phyloP scores from a whole-genome alignment of 768 basidiomycete species.

The Trametes maxima region DNA sequence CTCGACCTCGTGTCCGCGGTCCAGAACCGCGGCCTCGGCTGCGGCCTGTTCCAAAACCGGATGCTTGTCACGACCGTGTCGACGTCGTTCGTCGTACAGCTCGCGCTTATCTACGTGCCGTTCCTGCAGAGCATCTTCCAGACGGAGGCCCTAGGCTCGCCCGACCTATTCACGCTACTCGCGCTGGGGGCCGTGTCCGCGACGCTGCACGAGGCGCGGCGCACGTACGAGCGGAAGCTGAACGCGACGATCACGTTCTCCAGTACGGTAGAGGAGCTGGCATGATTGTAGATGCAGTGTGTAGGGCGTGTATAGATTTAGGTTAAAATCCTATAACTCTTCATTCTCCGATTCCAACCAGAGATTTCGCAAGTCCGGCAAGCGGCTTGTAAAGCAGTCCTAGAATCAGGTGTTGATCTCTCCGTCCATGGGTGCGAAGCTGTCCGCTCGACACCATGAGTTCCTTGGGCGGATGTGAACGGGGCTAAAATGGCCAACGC shows the following conservation, averaged over 20 bases:
- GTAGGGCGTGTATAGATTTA: background rate
- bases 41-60: constrained; percentile 79
- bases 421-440: too few relatives aligned
- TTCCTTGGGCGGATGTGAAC: too few relatives aligned
- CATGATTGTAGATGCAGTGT: constrained; percentile 32
- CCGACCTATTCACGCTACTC: constrained; percentile 74
- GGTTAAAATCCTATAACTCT: background rate
- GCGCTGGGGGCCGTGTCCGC: constrained; percentile 67
- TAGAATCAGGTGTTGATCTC: too few relatives aligned
- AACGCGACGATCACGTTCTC: constrained; percentile 56
- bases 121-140: constrained; percentile 93
- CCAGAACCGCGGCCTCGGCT: constrained; percentile 91
- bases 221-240: constrained; percentile 72
- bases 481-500: constrained; percentile 27
- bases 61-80: constrained; percentile 91
- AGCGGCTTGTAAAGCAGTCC: background rate
- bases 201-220: constrained; percentile 72
- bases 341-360: too few relatives aligned
- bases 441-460: background rate
- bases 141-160: constrained; percentile 72
- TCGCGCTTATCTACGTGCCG: constrained; percentile 87
- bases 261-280: constrained; percentile 60
- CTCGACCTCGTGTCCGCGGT: constrained; percentile 94
- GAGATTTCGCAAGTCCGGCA: background rate
- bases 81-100: constrained; percentile 81